Evolutionary conservation across 2,329 filamentous ascomycete species (phyloP).

Genomic region (Aspergillus fructus): DNA sequence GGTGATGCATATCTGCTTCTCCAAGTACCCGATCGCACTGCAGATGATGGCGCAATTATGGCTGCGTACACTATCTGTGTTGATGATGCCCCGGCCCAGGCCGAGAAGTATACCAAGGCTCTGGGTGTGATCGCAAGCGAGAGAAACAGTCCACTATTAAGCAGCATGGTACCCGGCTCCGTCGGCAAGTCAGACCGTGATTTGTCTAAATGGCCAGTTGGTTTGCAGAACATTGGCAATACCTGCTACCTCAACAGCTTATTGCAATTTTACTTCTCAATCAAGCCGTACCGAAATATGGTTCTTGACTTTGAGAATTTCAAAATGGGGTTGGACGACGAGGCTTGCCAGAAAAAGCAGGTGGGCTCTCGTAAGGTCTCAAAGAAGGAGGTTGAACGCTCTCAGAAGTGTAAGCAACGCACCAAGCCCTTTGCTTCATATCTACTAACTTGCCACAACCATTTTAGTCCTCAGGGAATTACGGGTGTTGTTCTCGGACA

Average conservation of each 20-base stretch:
- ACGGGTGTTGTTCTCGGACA: slow-evolving; percentile 65
- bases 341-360: slow-evolving; percentile 63
- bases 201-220: slow-evolving; percentile 68
- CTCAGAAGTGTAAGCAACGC: slow-evolving; percentile 69
- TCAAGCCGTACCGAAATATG: slow-evolving; percentile 76
- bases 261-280: slow-evolving; percentile 90
- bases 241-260: slow-evolving; percentile 98
- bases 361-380: slow-evolving; percentile 73
- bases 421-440: background rate
- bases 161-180: slow-evolving; percentile 33
- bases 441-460: slow-evolving; percentile 2
- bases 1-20: slow-evolving; percentile 54
- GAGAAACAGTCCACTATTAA: slow-evolving; percentile 39
- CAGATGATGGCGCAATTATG: slow-evolving; percentile 52
- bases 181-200: slow-evolving; percentile 31
- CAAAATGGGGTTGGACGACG: slow-evolving; percentile 66
- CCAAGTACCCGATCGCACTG: slow-evolving; percentile 52
- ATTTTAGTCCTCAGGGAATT: slow-evolving; percentile 71
- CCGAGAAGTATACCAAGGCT: slow-evolving; percentile 47
- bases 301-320: slow-evolving; percentile 73
- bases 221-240: slow-evolving; percentile 90
- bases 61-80: slow-evolving; percentile 49
- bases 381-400: slow-evolving; percentile 56
- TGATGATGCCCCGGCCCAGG: slow-evolving; percentile 47
- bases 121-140: slow-evolving; percentile 48